Evolutionary conservation across 768 basidiomycete genomes (phyloP), one percentile per base, ranked within the genome.

Genomic region (Boletus bicolor): DNA sequence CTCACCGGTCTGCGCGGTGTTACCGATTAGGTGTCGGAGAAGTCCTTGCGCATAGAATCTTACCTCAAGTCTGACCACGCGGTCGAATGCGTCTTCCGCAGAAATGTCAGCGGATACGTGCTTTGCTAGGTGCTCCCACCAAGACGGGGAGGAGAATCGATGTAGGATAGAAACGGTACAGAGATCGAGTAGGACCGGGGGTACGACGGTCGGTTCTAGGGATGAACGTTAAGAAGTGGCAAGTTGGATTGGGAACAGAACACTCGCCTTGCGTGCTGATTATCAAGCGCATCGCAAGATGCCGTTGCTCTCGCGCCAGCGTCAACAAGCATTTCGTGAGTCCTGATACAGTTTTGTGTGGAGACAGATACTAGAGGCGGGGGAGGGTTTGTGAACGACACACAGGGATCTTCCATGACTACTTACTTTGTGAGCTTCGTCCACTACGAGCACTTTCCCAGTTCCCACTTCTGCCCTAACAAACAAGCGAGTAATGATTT

Each of bases 371-470:
- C 86, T 88, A 53, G 34, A 58, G 17, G 36, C n/a, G 24, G 7
- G 34, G 34, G n/a, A 21, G 6, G 17, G 42, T 61, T 24, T 26
- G 32, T 56, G 14, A 53, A 44, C 9, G 38, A 32, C 4, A 2
- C 11, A 35, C 43, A 17, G 7, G 14, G 17, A 42, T 34, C 7
- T 12, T 15, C 43, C 17, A 10, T n/a, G 14, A 21, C 14, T 5
- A 28, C 60, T 36, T 51, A 84, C 87, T 65, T 89, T 89, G 60
- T 90, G 87, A 0, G 88, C 87, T 56, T 90, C 88, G 44, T 90
- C 87, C 0, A 89, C 83, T 0, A 90, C 78, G 2, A 87, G 76
- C 1, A 87, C 80, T 53, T 88, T 89, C 6, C 86, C 87, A 0
- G 83, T 84, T 4, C 70, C 75, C 3, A 86, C 76, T 1, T 82